phyloP scores from a whole-genome alignment of 2,329 filamentous ascomycete species.

The Colletotrichum plurivorum region DNA sequence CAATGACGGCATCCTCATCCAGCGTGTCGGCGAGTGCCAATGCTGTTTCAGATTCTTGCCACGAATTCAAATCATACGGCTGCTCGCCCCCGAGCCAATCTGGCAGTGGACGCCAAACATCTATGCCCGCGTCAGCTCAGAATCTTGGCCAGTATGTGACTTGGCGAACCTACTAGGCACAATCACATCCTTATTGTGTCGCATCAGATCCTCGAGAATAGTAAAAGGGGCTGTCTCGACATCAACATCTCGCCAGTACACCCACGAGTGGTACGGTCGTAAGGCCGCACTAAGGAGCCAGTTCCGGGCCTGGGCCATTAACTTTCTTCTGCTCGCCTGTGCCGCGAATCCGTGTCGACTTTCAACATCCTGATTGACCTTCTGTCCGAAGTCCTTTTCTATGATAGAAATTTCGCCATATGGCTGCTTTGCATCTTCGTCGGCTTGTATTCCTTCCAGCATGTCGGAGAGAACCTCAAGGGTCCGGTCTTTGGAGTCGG shows the following conservation, averaged over 20 bases:
- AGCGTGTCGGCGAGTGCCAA: conserved; percentile 93
- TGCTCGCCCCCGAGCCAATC: conserved; percentile 99
- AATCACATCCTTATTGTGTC: conserved; percentile 98
- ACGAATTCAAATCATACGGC: conserved; percentile 98
- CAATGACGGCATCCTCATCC: conserved; percentile 98
- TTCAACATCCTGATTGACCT: conserved; percentile 97
- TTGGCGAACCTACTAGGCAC: conserved; percentile 86
- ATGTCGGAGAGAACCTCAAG: conserved; percentile 81
- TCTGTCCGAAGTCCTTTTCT: conserved; percentile 98
- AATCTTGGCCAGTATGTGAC: too few species aligned
- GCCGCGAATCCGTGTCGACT: conserved; percentile 97
- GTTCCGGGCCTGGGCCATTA: conserved; percentile 98
- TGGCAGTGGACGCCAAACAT: conserved; percentile 98
- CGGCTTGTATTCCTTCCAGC: conserved; percentile 83
- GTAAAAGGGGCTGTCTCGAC: conserved; percentile 98
- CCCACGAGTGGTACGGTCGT: conserved; percentile 96
- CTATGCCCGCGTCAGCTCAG: conserved; percentile 59
- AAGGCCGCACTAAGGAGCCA: conserved; percentile 96
- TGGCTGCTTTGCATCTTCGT: conserved; percentile 83
- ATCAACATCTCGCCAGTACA: conserved; percentile 99
- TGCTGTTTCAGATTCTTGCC: conserved; percentile 99
- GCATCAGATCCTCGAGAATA: conserved; percentile 97
- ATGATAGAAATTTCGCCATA: conserved; percentile 98
- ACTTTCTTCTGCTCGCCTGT: conserved; percentile 91
- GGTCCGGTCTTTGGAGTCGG: conserved; percentile 95